phyloP scores from a whole-genome alignment of 257 asterid species.

The Nicotiana attenuata region DNA sequence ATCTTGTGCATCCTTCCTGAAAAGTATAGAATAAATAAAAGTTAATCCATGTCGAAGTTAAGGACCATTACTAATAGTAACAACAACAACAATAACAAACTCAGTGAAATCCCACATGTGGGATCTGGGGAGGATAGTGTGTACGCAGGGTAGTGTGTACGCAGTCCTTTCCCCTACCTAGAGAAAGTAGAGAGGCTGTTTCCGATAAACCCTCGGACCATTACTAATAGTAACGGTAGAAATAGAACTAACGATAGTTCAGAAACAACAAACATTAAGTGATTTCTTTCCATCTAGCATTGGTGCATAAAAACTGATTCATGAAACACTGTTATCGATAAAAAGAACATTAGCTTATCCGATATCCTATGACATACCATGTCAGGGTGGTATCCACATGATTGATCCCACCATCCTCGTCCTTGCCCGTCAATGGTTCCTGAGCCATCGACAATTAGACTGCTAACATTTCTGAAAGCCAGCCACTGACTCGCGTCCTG shows the following conservation, averaged over 20 bases:
- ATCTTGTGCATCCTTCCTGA: constrained; percentile 57
- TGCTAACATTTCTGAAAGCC: constrained; percentile 31
- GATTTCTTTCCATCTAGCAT: not conserved
- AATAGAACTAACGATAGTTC: not conserved
- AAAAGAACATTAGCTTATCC: not conserved
- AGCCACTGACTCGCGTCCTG: constrained; percentile 55
- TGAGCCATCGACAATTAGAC: constrained; percentile 46
- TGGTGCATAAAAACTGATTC: not conserved
- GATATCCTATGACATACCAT: constrained; percentile 25
- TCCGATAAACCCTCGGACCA: too few relatives aligned
- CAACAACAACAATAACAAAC: too few relatives aligned
- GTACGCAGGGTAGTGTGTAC: too few relatives aligned
- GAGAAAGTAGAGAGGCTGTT: too few relatives aligned
- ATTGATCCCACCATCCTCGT: constrained; percentile 72
- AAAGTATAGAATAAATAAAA: not conserved
- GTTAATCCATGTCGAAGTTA: not conserved
- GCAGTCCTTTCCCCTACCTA: too few relatives aligned
- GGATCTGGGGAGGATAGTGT: too few relatives aligned
- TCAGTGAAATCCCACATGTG: too few relatives aligned
- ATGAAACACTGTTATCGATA: not conserved
- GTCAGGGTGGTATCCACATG: constrained; percentile 50
- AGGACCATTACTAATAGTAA: not conserved
- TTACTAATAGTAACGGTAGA: too few relatives aligned
- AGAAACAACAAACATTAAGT: not conserved
- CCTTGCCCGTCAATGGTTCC: constrained; percentile 62